Evolutionary conservation across 768 basidiomycete species (phyloP).

Genomic region (Pleurotus salmoneostramineus): DNA sequence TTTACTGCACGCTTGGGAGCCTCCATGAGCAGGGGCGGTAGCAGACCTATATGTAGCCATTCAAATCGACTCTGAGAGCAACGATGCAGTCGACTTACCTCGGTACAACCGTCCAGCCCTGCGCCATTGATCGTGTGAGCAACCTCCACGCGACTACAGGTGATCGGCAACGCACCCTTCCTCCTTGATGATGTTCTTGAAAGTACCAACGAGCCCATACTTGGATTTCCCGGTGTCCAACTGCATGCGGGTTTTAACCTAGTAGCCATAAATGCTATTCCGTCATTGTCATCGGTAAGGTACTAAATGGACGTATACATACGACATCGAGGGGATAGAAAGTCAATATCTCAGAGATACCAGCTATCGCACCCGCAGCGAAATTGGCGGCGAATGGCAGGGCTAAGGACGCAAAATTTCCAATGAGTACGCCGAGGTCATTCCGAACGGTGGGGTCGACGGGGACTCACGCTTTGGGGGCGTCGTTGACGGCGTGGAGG

Average conservation of each 20-base stretch:
- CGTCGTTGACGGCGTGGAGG: conserved; percentile 6
- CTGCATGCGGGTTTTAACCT: conserved; percentile 99
- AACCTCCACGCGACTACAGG: neutral
- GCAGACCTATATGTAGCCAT: conserved; percentile 53
- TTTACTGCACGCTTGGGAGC: conserved; percentile 98
- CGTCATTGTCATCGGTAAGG: conserved; percentile 1
- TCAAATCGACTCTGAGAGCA: neutral
- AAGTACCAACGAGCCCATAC: conserved; percentile 77
- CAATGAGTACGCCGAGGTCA: neutral
- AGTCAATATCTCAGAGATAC: conserved; percentile 77
- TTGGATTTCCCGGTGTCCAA: conserved; percentile 80
- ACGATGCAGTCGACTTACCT: conserved; percentile 38
- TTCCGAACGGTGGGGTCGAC: conserved; percentile 1
- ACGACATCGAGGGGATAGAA: conserved; percentile 96
- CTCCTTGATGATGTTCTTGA: conserved; percentile 77
- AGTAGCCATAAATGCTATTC: neutral
- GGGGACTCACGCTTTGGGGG: conserved; percentile 10
- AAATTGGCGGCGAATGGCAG: conserved; percentile 89
- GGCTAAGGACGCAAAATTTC: conserved; percentile 35
- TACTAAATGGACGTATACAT: conserved; percentile 27
- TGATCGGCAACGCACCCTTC: conserved; percentile 69
- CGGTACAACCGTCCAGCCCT: conserved; percentile 85
- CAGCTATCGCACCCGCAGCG: conserved; percentile 93
- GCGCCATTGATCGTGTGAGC: conserved; percentile 14
- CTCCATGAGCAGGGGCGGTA: conserved; percentile 93